Conservation (phyloP, 192 early-diverging fungal species). For the Radiomyces spectabilis region DNA sequence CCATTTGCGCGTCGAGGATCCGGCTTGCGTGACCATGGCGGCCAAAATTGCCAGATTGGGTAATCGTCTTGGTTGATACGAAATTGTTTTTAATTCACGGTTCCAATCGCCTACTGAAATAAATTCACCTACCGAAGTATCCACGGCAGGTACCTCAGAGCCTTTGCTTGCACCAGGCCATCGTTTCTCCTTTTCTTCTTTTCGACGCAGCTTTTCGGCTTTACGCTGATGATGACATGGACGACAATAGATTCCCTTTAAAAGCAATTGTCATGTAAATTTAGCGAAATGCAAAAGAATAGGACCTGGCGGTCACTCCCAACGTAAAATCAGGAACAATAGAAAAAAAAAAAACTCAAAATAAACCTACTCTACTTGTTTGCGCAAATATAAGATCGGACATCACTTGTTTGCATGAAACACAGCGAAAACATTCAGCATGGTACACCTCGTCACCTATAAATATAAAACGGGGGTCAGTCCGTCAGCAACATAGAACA, state of each 20-base stretch:
- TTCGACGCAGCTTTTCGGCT: slow-evolving; percentile 49
- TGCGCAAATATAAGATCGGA: slow-evolving; percentile 74
- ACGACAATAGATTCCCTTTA: slow-evolving; percentile 67
- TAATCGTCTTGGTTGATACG: neutral
- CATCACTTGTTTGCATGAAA: slow-evolving; percentile 64
- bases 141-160: no score
- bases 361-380: slow-evolving; percentile 54
- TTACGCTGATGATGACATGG: slow-evolving; percentile 62
- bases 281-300: neutral
- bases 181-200: slow-evolving; percentile 29
- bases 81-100: no score
- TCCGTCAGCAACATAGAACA: no score
- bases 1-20: no score
- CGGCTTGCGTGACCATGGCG: no score
- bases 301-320: neutral
- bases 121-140: no score
- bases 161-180: no score
- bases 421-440: slow-evolving; percentile 72
- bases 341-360: no score
- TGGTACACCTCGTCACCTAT: slow-evolving; percentile 71
- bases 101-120: no score
- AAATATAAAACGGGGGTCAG: slow-evolving; percentile 9
- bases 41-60: no score
- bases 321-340: no score
- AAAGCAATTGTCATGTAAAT: neutral